phyloP scores from a whole-genome alignment of 192 early-diverging fungal genomes.

The Podila verticillata region DNA sequence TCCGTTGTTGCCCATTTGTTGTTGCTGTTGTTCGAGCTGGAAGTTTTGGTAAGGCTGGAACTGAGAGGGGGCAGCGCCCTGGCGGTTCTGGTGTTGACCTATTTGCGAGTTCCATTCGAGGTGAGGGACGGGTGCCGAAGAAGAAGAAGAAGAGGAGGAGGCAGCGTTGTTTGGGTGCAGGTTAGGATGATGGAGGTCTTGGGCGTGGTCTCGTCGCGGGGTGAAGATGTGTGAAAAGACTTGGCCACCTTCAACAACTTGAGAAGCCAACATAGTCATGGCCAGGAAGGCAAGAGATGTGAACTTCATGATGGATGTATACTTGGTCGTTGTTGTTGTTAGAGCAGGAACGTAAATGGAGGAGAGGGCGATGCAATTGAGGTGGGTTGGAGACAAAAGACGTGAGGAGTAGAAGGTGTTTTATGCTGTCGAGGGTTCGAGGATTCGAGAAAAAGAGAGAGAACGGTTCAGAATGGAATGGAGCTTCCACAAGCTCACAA shows the following conservation, averaged over 20 bases:
- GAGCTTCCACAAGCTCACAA: too few relatives aligned
- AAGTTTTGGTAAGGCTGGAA: conserved; percentile 23
- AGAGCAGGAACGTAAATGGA: background rate
- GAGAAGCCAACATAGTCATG: background rate
- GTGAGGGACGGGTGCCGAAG: conserved; percentile 5
- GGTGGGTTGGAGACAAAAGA: background rate
- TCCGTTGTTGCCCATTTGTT: background rate
- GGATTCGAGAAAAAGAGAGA: too few relatives aligned
- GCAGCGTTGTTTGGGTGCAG: background rate
- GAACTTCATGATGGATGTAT: conserved; percentile 6
- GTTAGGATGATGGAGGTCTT: conserved; percentile 3
- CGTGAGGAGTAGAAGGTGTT: background rate
- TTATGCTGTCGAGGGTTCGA: too few relatives aligned
- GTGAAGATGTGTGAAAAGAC: conserved; percentile 12
- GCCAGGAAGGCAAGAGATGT: background rate
- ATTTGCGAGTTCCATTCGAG: conserved; percentile 48
- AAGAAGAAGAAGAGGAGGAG: background rate
- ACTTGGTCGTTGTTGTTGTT: background rate
- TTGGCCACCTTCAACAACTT: conserved; percentile 30
- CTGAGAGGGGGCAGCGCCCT: background rate
- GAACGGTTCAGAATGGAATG: too few relatives aligned
- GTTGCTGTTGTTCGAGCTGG: conserved; percentile 5
- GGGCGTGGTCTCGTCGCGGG: conserved; percentile 10
- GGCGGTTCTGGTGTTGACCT: conserved; percentile 8
- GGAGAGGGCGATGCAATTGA: background rate